Evolutionary conservation across 352 stramenopile genomes (phyloP).

Genomic region (Paralagenidium karlingii): DNA sequence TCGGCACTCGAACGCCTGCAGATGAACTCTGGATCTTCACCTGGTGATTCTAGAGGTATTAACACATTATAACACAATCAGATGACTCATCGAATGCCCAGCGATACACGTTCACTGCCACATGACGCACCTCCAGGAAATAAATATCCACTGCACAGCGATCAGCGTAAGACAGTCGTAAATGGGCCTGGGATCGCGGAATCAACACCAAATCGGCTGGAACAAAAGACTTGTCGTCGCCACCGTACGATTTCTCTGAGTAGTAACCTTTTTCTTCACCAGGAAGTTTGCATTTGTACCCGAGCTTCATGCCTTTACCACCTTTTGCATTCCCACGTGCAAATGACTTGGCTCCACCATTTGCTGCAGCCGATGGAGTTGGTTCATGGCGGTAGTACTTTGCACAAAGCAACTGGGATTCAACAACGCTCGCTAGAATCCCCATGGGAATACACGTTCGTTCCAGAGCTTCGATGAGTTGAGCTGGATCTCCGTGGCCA

Average conservation of each 20-base stretch:
- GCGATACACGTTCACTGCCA: background rate
- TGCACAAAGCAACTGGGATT: conserved; percentile 70
- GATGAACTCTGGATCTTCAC: conserved; percentile 78
- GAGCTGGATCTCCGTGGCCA: conserved; percentile 58
- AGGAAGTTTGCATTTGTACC: conserved; percentile 80
- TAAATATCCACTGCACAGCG: conserved; percentile 84
- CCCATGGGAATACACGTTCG: conserved; percentile 75
- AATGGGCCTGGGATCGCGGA: conserved; percentile 70
- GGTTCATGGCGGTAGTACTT: conserved; percentile 44
- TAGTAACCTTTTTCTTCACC: conserved; percentile 58
- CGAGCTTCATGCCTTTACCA: conserved; percentile 77
- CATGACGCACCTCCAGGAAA: conserved; percentile 66
- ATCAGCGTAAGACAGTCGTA: conserved; percentile 73
- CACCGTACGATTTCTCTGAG: conserved; percentile 20
- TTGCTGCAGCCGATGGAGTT: conserved; percentile 6
- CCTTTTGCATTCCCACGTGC: conserved; percentile 45
- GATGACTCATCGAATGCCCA: background rate
- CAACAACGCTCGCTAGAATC: conserved; percentile 66
- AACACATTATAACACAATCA: conserved; percentile 3
- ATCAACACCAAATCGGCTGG: conserved; percentile 74
- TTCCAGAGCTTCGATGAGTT: conserved; percentile 72
- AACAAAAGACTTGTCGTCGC: conserved; percentile 80
- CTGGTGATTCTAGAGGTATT: conserved; percentile 44
- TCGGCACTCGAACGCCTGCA: conserved; percentile 62
- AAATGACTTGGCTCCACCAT: background rate